Base-by-base conservation (phyloP, 73 alveolate species). In the Blepharisma japonicum region DNA sequence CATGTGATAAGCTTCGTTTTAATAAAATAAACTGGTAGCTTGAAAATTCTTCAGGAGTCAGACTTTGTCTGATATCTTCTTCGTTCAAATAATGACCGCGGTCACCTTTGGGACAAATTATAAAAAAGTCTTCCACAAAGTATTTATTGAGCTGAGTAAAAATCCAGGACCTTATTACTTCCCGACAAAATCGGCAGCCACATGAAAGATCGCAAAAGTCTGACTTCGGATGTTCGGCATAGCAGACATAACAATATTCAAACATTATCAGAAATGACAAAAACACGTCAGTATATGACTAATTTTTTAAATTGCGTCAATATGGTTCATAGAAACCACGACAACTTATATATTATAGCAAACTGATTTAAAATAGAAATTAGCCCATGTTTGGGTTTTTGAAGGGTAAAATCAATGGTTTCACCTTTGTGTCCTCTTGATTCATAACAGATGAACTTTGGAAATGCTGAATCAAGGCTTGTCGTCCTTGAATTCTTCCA, bases 401-500 rank as follows among this genome's bases (percentile, higher is more conserved):
- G 42, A 32, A 32, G 3, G 42, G 42, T 32, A 32, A 32, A 32
- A 32, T 32, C 42, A 32, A 32, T 32, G 42, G 42, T 32, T 7
- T 27, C 56, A 4, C 42, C 42, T 32, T 32, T 32, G 42, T 32
- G 42, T 32, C 93, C 88, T 71, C 86, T 86, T 68, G 55, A 82
- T 81, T 81, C 88, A 81, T 81, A 8, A 81, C 88, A 45, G 83
- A 72, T 7, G 88, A 81, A 72, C 56, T 68, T 55, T 81, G 50
- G 38, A 81, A 81, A 67, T 81, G 88, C 42, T 81, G 76, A 6
- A 81, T 53, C 6, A 81, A 54, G 8, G 88, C 88, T 0, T 80
- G 67, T 67, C 90, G 68, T 5, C 99, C 99, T 80, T 95, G 92
- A 56, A 92, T 90, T 48, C 98, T 90, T 0, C 94, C 99, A 68